Percentiles rank a stretch among this genome's conserved stretches.
Evolutionary conservation across 1,284 basidiomycete genomes (phyloP).

Genomic region (Pseudozyma pruni): DNA sequence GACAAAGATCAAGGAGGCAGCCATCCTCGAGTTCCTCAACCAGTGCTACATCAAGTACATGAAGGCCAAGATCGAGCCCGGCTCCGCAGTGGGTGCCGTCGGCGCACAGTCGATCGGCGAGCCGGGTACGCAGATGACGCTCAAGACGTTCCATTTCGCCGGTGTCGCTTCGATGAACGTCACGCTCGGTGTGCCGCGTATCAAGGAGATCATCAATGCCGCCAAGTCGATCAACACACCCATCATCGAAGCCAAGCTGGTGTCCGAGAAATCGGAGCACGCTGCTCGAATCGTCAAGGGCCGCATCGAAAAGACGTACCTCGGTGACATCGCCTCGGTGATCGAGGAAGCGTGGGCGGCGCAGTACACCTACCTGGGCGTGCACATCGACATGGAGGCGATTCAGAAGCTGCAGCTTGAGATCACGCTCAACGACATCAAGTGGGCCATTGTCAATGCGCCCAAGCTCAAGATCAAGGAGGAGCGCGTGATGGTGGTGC

Average conservation of each 20-base stretch:
- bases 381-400: slow-evolving; percentile 90
- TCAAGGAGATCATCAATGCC: slow-evolving; percentile 99
- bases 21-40: slow-evolving; percentile 82
- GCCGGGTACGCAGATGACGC: slow-evolving; percentile 98
- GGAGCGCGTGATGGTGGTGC: slow-evolving; percentile 70
- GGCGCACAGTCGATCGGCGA: slow-evolving; percentile 99
- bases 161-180: slow-evolving; percentile 99
- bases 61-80: slow-evolving; percentile 66
- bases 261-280: slow-evolving; percentile 76
- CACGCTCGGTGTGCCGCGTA: slow-evolving; percentile 97
- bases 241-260: slow-evolving; percentile 95
- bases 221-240: slow-evolving; percentile 96
- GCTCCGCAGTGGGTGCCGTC: slow-evolving; percentile 89
- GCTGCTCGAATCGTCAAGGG: slow-evolving; percentile 98
- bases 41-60: slow-evolving; percentile 80
- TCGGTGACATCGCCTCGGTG: slow-evolving; percentile 91
- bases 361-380: slow-evolving; percentile 89
- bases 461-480: slow-evolving; percentile 94
- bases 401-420: slow-evolving; percentile 93
- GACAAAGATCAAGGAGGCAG: slow-evolving; percentile 85
- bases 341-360: slow-evolving; percentile 96
- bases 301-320: slow-evolving; percentile 90
- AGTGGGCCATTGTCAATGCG: slow-evolving; percentile 85
- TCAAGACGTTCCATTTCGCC: slow-evolving; percentile 99
- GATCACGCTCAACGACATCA: slow-evolving; percentile 90